phyloP scores from a whole-genome alignment of 1,284 basidiomycete genomes.

The Apiotrichum veenhuisii region DNA sequence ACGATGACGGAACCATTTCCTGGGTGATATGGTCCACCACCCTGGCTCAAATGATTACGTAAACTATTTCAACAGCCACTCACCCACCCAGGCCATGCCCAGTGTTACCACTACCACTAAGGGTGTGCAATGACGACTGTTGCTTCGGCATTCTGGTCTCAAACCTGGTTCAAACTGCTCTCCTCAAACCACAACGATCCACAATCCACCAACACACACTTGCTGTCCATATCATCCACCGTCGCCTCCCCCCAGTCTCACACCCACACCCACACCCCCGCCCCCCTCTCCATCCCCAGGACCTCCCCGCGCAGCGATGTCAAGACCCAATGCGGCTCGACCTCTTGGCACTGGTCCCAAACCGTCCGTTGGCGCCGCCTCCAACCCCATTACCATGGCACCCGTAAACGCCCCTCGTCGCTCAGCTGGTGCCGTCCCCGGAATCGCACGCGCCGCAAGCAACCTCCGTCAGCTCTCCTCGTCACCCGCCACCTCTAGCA shows the following conservation, averaged over 20 bases:
- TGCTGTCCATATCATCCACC: too few relatives aligned
- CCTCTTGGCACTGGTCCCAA: slow-evolving; percentile 36
- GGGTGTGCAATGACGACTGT: too few relatives aligned
- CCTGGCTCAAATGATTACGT: too few relatives aligned
- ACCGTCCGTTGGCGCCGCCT: slow-evolving; percentile 25
- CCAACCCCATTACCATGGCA: slow-evolving; percentile 11
- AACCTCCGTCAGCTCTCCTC: slow-evolving; percentile 40
- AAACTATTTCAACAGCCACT: too few relatives aligned
- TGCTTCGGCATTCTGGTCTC: too few relatives aligned
- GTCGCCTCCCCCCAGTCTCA: neutral
- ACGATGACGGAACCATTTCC: too few relatives aligned
- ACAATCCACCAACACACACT: too few relatives aligned
- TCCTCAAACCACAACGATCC: too few relatives aligned
- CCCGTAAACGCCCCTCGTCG: slow-evolving; percentile 27
- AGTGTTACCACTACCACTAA: too few relatives aligned
- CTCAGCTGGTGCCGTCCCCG: slow-evolving; percentile 36
- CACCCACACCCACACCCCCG: neutral
- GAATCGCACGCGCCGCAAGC: slow-evolving; percentile 48
- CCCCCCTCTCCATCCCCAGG: neutral
- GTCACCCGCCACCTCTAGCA: slow-evolving; percentile 7
- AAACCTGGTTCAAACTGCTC: too few relatives aligned
- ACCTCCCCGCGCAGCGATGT: slow-evolving; percentile 29
- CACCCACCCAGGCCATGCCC: too few relatives aligned
- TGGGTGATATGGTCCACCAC: too few relatives aligned
- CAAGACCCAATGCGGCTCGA: slow-evolving; percentile 35